Evolutionary conservation across 1,284 basidiomycete genomes (phyloP), one percentile per base, ranked within the genome.

Genomic region (Ustilago bromivora): DNA sequence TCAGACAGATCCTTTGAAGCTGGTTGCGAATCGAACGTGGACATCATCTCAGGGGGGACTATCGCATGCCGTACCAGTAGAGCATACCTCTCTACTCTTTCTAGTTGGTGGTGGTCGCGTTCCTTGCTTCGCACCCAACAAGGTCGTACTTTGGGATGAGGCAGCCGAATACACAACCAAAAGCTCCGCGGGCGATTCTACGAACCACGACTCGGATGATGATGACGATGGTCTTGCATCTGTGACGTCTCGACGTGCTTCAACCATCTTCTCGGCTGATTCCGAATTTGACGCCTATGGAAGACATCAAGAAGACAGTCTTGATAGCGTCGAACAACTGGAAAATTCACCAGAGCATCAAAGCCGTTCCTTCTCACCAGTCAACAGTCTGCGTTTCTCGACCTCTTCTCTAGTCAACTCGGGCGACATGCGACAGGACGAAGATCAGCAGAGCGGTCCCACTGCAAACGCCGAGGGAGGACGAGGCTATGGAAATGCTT

Each of bases 61-160:
- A 12, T 64, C 78, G 7, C 66, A 72, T 40, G 79, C 69, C 8
- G 68, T 73, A 13, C 69, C 81, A 2, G 57, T 84, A 12, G 69
- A 80, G 47, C 66, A 75, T 40, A 65, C 79, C 13, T 82, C 81
- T 2, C 75, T 84, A 19, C 71, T 83, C 31, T 71, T 83, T 6
- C 72, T 84, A 9, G 82, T 84, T 7, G 82, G 82, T 7, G 82
- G 82, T 31, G 82, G 82, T 15, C 40, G 77, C 3, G 81, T 83
- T 19, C 82, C 82, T 15, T 68, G 76, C 41, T 84, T 80, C 57
- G 80, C 82, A 31, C 82, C 82, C 17, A 84, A 83, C 65, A 84
- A 84, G 60, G 80, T 84, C 36, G 47, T 84, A 12, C 54, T 84
- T 8, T 84, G 82, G 82, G 82, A 84, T 47, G 78, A 84, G 51